Evolutionary conservation across 768 basidiomycete species (phyloP).

Genomic region (Tubosaeta sp.): DNA sequence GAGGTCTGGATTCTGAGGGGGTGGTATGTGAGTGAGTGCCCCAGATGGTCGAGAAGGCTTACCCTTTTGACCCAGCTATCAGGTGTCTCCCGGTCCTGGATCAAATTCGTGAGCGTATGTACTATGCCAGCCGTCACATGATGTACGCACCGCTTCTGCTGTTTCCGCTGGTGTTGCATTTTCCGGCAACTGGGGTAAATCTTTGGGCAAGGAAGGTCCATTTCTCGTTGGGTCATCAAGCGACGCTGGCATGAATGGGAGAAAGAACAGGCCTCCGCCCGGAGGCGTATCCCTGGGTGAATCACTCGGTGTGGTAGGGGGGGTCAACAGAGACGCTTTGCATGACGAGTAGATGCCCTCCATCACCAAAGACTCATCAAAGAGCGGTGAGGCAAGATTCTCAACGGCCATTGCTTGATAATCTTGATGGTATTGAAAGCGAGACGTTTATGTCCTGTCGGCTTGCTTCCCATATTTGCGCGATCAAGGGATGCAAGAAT

Average conservation of each 20-base stretch:
- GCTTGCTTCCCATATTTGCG: too few relatives aligned
- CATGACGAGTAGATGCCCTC: slow-evolving; percentile 6
- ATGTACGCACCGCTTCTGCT: slow-evolving; percentile 22
- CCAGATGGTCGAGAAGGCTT: background rate
- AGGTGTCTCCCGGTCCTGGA: slow-evolving; percentile 34
- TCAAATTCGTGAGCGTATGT: background rate
- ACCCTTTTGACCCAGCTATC: slow-evolving; percentile 41
- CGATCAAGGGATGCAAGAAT: too few relatives aligned
- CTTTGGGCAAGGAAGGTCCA: slow-evolving; percentile 15
- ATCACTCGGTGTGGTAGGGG: slow-evolving; percentile 4
- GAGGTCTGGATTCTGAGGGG: slow-evolving; percentile 31
- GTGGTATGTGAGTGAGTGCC: background rate
- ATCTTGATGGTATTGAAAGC: background rate
- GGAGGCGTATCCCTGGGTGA: background rate
- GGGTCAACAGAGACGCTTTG: slow-evolving; percentile 8
- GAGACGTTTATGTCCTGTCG: too few relatives aligned
- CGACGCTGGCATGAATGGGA: slow-evolving; percentile 16
- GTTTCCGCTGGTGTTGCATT: slow-evolving; percentile 20
- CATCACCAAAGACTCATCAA: background rate
- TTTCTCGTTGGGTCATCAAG: slow-evolving; percentile 18
- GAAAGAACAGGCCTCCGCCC: slow-evolving; percentile 4
- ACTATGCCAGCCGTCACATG: background rate
- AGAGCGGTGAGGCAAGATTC: slow-evolving; percentile 1
- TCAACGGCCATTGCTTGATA: slow-evolving; percentile 1
- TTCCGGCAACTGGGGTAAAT: slow-evolving; percentile 20